Conservation (phyloP, 2,329 filamentous ascomycete species). For the Coniella lustricola region DNA sequence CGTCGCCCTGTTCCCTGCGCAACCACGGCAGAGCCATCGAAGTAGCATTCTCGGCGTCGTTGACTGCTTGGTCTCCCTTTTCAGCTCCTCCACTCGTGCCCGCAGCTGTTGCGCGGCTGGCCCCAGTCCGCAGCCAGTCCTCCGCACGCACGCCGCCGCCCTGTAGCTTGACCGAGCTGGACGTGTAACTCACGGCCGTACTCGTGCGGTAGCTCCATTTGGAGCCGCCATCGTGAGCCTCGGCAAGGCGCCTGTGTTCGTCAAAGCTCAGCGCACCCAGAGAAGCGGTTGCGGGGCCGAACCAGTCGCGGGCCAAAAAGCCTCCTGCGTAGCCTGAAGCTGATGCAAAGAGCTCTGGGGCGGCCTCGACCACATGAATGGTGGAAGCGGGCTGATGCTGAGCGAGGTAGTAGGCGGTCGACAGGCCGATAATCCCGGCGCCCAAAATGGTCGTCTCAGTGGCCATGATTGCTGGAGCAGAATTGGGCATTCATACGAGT, state of each 20-base stretch:
- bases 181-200: conserved; percentile 47
- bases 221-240: conserved; percentile 46
- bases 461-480: conserved; percentile 27
- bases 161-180: conserved; percentile 20
- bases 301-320: conserved; percentile 71
- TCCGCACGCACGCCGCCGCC: conserved; percentile 40
- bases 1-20: conserved; percentile 44
- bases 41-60: conserved; percentile 21
- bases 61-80: conserved; percentile 1
- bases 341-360: conserved; percentile 57
- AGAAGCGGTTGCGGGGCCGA: conserved; percentile 45
- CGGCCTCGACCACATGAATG: conserved; percentile 42
- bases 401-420: conserved; percentile 67
- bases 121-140: conserved; percentile 61
- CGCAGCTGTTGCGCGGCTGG: conserved; percentile 52
- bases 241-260: conserved; percentile 59
- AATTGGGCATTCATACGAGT: background rate
- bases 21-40: conserved; percentile 47
- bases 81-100: conserved; percentile 21
- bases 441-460: conserved; percentile 54
- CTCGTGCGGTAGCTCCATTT: conserved; percentile 47
- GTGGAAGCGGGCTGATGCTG: conserved; percentile 33
- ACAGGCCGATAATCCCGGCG: conserved; percentile 62
- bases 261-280: conserved; percentile 63
- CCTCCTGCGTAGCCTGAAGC: conserved; percentile 70